Conservation (phyloP, 2,329 filamentous ascomycete genomes). For the Tricladium varicosporioides region DNA sequence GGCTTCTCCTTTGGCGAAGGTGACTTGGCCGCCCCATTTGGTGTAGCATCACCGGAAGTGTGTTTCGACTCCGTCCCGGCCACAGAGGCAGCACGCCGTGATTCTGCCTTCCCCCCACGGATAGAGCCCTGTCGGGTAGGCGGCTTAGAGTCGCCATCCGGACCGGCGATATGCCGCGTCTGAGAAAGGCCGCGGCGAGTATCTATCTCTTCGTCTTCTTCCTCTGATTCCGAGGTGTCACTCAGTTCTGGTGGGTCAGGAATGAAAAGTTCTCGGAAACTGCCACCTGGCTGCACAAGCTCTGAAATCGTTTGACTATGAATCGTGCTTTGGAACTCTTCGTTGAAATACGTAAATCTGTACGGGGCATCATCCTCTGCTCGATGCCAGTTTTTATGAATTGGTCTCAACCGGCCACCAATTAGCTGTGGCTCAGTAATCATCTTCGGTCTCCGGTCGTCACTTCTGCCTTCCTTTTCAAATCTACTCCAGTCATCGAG, state of each 20-base stretch:
- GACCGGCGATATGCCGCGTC: conserved; percentile 29
- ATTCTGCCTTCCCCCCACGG: conserved; percentile 23
- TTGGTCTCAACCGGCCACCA: conserved; percentile 81
- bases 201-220: conserved; percentile 53
- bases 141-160: conserved; percentile 43
- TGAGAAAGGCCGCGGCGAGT: conserved; percentile 28
- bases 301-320: conserved; percentile 95
- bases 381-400: conserved; percentile 78
- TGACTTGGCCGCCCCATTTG: conserved; percentile 22
- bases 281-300: conserved; percentile 78
- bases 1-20: conserved; percentile 37
- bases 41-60: conserved; percentile 25
- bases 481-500: conserved; percentile 87
- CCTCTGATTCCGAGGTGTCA: conserved; percentile 67
- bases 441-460: conserved; percentile 81
- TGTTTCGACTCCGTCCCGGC: conserved; percentile 18
- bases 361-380: conserved; percentile 89
- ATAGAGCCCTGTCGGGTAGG: conserved; percentile 42
- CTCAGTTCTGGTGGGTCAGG: conserved; percentile 77
- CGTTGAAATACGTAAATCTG: conserved; percentile 98
- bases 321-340: conserved; percentile 92
- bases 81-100: conserved; percentile 17
- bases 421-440: conserved; percentile 93
- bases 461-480: conserved; percentile 84
- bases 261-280: conserved; percentile 85